These are phyloP conservation scores for Psidium friedrichsthalianum DNA, from an alignment of 345 rosid genomes.

Conservation along the genomic window DNA sequence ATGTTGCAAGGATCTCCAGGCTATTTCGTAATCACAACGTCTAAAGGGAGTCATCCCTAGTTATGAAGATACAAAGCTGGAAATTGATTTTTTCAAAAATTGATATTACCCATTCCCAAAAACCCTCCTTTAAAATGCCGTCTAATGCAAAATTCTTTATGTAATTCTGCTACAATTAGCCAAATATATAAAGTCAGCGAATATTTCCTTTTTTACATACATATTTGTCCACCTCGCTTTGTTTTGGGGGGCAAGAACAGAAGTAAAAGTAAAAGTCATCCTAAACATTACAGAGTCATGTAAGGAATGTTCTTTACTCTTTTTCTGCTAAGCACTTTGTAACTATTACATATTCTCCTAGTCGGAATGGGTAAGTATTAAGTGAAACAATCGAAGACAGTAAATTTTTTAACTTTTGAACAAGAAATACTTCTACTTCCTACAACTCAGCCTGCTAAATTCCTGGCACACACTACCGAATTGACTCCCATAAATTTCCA, in stretches of 20 bases:
- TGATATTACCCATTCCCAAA: background rate
- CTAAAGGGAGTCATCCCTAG: no score
- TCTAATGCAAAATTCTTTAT: background rate
- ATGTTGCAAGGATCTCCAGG: no score
- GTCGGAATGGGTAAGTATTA: background rate
- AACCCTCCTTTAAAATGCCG: background rate
- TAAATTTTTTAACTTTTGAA: background rate
- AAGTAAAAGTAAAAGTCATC: background rate
- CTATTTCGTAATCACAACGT: no score
- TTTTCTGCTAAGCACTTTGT: background rate
- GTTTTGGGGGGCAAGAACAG: background rate
- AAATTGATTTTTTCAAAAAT: background rate
- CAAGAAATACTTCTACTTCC: background rate
- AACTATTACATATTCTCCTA: background rate
- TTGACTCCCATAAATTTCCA: background rate
- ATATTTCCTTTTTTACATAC: background rate
- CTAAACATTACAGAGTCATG: background rate
- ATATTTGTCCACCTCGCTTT: background rate
- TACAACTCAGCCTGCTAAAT: background rate
- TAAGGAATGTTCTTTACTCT: background rate
- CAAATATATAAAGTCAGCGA: background rate
- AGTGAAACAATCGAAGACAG: background rate
- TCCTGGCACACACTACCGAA: background rate
- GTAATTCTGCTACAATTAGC: background rate
- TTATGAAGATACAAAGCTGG: background rate